phyloP scores from a whole-genome alignment of 1,284 basidiomycete species.

The Laetiporus sulphureus region DNA sequence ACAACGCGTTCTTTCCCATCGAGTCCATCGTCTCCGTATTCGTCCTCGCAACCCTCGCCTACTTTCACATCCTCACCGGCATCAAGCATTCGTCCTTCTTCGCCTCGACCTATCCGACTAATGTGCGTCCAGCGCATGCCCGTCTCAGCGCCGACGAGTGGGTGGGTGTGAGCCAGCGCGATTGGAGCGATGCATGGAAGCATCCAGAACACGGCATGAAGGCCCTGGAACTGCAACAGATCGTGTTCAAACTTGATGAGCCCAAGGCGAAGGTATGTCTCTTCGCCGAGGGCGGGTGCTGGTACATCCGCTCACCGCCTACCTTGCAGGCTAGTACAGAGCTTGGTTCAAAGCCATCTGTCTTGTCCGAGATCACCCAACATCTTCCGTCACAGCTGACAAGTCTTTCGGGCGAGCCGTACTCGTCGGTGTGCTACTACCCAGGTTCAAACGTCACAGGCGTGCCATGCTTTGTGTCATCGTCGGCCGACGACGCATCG shows the following conservation, averaged over 20 bases:
- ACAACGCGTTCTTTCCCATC: conserved; percentile 61
- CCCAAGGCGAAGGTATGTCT: conserved; percentile 29
- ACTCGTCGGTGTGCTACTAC: conserved; percentile 24
- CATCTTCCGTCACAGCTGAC: conserved; percentile 38
- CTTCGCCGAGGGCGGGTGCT: not conserved
- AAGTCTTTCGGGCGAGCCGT: conserved; percentile 32
- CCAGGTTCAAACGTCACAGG: conserved; percentile 17
- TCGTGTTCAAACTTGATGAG: conserved; percentile 50
- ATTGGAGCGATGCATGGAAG: conserved; percentile 38
- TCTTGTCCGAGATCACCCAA: conserved; percentile 41
- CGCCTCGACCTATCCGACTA: conserved; percentile 40
- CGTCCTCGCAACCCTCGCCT: conserved; percentile 82
- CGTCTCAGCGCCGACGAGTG: conserved; percentile 46
- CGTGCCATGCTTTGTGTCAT: conserved; percentile 36
- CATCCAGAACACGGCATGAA: conserved; percentile 25
- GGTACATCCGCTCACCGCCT: too few relatives aligned
- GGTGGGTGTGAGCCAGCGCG: conserved; percentile 44
- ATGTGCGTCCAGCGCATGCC: conserved; percentile 48
- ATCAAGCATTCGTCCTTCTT: conserved; percentile 75
- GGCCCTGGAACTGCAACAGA: conserved; percentile 56
- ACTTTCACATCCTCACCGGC: conserved; percentile 86
- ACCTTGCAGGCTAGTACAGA: conserved; percentile 11
- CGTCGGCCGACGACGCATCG: conserved; percentile 28
- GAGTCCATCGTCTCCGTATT: conserved; percentile 88
- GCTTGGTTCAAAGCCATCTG: conserved; percentile 15